A percentile compares a stretch with the other conserved stretches of the same genome.
phyloP scores from a whole-genome alignment of 179 eudicot genomes.

The Silene vulgaris region DNA sequence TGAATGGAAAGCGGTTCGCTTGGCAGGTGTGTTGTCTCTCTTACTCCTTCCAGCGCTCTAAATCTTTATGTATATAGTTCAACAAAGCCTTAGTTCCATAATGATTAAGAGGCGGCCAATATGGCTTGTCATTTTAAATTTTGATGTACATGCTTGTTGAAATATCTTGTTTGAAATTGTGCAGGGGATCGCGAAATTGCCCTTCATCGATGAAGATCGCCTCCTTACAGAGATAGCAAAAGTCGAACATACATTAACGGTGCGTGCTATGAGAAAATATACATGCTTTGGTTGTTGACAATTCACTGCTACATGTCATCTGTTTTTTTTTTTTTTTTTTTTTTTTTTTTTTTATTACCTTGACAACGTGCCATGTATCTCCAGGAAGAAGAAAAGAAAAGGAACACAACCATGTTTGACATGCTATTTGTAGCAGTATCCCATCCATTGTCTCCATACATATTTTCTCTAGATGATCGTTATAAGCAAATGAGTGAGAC shows the following conservation, averaged over 20 bases:
- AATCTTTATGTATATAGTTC: neutral
- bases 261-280: slow-evolving; percentile 24
- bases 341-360: neutral
- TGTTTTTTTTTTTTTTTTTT: neutral
- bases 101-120: neutral
- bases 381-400: slow-evolving; percentile 80
- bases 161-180: slow-evolving; percentile 17
- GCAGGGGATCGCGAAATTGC: slow-evolving; percentile 83
- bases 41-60: neutral
- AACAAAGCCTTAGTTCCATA: neutral
- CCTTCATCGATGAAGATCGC: slow-evolving; percentile 88
- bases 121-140: too few relatives aligned
- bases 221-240: slow-evolving; percentile 83
- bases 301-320: slow-evolving; percentile 3
- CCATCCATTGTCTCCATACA: slow-evolving; percentile 77
- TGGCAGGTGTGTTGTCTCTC: slow-evolving; percentile 67
- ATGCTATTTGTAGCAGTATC: slow-evolving; percentile 75
- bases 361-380: neutral
- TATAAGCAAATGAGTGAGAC: slow-evolving; percentile 55
- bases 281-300: neutral
- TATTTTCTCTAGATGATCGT: slow-evolving; percentile 82
- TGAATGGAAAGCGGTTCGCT: slow-evolving; percentile 87
- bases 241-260: slow-evolving; percentile 84
- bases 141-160: slow-evolving; percentile 12
- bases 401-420: slow-evolving; percentile 72